These are phyloP conservation scores for Acanthamoeba culbertsoni DNA, from an alignment of 208 protist species.

Conservation along the genomic window DNA sequence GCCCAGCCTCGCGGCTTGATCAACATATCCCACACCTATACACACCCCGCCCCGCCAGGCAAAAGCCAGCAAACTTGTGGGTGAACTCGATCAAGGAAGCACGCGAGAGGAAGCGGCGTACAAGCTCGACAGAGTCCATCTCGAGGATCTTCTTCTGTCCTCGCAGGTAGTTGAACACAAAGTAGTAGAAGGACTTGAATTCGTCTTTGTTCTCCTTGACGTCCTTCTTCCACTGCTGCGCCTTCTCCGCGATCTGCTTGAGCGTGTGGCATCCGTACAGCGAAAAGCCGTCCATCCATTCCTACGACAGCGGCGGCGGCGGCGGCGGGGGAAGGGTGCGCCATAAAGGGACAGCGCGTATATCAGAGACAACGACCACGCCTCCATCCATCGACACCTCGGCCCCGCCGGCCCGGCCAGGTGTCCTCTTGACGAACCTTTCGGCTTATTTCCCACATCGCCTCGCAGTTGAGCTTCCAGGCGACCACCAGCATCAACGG, in stretches of 20 bases:
- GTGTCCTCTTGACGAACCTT: too few relatives aligned
- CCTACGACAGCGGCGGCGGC: too few relatives aligned
- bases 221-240: background rate
- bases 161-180: constrained; percentile 34
- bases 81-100: background rate
- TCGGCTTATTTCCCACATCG: background rate
- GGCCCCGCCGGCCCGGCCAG: too few relatives aligned
- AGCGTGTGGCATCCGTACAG: background rate
- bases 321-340: too few relatives aligned
- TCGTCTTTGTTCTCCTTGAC: background rate
- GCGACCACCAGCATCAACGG: background rate
- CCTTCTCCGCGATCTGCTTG: background rate
- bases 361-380: too few relatives aligned
- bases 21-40: constrained; percentile 16
- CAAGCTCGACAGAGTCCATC: background rate
- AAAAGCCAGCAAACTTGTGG: background rate
- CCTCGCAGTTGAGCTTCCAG: constrained; percentile 1
- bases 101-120: background rate
- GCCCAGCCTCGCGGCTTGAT: background rate
- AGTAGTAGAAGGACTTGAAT: constrained; percentile 42
- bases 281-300: too few relatives aligned
- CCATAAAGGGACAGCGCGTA: too few relatives aligned
- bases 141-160: constrained; percentile 26
- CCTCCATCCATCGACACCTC: too few relatives aligned
- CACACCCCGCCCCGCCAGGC: background rate